A percentile compares a stretch with the other conserved stretches of the same genome.
Evolutionary conservation across 2,329 filamentous ascomycete species (phyloP).

Genomic region (Cercospora zeina): DNA sequence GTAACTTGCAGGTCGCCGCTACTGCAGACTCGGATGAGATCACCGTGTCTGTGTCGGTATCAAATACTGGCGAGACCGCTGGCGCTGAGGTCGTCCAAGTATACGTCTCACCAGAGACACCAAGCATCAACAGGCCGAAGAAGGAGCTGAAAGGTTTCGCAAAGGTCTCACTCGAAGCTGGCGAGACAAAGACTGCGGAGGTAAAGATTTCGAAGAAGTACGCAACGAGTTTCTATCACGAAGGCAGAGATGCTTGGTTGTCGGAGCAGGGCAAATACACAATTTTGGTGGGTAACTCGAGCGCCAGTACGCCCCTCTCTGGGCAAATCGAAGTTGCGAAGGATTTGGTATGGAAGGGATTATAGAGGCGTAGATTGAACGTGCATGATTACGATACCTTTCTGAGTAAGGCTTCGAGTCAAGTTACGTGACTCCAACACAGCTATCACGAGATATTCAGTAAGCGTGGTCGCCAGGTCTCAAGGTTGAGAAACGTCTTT

Average conservation of each 20-base stretch:
- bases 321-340: conserved; percentile 59
- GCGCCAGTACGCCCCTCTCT: conserved; percentile 53
- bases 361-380: conserved; percentile 38
- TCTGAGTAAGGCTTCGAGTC: not conserved
- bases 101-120: conserved; percentile 65
- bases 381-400: not conserved
- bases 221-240: conserved; percentile 69
- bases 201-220: conserved; percentile 64
- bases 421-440: not conserved
- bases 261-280: conserved; percentile 66
- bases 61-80: conserved; percentile 58
- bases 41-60: conserved; percentile 53
- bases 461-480: too few relatives aligned
- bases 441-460: not conserved
- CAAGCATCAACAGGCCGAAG: conserved; percentile 63
- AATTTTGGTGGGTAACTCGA: conserved; percentile 62
- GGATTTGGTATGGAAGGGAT: conserved; percentile 67
- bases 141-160: conserved; percentile 72
- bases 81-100: conserved; percentile 68
- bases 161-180: conserved; percentile 61
- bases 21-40: conserved; percentile 51
- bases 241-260: conserved; percentile 65
- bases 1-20: conserved; percentile 55
- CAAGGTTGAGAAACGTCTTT: too few relatives aligned
- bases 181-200: conserved; percentile 58